These are phyloP conservation scores for Colletotrichum lindemuthianum DNA, from an alignment of 2,329 filamentous ascomycete genomes.

Conservation along the genomic window DNA sequence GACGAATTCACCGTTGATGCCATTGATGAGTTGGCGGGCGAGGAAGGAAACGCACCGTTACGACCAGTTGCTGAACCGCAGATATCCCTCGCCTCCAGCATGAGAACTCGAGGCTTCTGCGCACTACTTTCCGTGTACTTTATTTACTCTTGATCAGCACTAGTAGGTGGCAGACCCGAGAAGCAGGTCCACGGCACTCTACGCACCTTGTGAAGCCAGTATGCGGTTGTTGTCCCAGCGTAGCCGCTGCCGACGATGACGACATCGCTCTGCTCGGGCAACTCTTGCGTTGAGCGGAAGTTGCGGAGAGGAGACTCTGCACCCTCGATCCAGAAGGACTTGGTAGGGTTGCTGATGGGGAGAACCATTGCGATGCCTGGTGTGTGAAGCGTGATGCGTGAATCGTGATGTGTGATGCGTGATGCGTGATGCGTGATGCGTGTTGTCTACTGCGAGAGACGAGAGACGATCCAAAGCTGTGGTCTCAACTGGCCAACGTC, in stretches of 20 bases:
- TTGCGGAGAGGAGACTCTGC: slow-evolving; percentile 45
- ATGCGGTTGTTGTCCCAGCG: slow-evolving; percentile 54
- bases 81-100: slow-evolving; percentile 48
- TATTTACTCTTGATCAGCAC: background rate
- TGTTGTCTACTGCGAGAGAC: too few species aligned
- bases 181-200: too few species aligned
- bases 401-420: too few species aligned
- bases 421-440: too few species aligned
- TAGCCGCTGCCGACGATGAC: slow-evolving; percentile 59
- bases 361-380: slow-evolving; percentile 8
- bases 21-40: too few species aligned
- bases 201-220: slow-evolving; percentile 47
- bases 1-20: too few species aligned
- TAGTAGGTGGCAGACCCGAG: background rate
- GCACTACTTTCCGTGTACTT: background rate
- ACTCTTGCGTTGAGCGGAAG: slow-evolving; percentile 47
- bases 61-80: slow-evolving; percentile 52
- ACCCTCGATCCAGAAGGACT: slow-evolving; percentile 51
- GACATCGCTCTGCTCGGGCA: slow-evolving; percentile 54
- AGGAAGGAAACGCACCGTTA: slow-evolving; percentile 40
- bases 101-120: slow-evolving; percentile 39
- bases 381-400: too few species aligned
- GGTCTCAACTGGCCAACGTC: too few species aligned
- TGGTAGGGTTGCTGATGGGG: slow-evolving; percentile 41
- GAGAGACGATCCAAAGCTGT: too few species aligned